Evolutionary conservation across 1,284 basidiomycete species (phyloP).

Genomic region (Coniophora puteana): DNA sequence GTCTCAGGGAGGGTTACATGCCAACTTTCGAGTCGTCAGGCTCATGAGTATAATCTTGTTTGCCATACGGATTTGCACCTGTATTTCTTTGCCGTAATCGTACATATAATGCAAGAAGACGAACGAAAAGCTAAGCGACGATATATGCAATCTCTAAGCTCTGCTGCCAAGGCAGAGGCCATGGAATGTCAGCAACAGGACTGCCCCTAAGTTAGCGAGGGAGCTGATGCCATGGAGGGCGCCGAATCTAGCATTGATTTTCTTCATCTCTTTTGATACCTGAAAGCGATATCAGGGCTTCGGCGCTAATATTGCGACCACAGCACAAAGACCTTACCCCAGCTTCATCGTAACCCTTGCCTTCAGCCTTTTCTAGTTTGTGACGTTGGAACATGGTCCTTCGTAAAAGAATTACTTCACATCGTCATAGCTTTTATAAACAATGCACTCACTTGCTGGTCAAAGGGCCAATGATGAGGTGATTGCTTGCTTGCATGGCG

Average conservation of each 20-base stretch:
- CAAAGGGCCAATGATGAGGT: constrained; percentile 58
- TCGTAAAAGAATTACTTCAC: constrained; percentile 4
- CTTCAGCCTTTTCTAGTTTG: constrained; percentile 71
- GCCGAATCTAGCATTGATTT: constrained; percentile 61
- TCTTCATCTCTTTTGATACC: constrained; percentile 69
- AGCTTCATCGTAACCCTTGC: constrained; percentile 60
- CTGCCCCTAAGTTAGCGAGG: constrained; percentile 57
- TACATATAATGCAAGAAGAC: too few species aligned
- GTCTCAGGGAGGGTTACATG: constrained; percentile 82
- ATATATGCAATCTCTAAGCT: constrained; percentile 22
- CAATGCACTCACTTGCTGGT: constrained; percentile 55
- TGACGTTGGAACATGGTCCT: constrained; percentile 74
- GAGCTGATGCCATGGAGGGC: constrained; percentile 67
- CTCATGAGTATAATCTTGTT: constrained; percentile 41
- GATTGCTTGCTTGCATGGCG: constrained; percentile 51
- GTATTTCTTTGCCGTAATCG: too few species aligned
- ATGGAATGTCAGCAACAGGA: constrained; percentile 65
- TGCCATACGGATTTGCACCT: neutral
- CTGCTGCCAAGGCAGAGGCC: constrained; percentile 67
- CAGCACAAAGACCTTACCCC: constrained; percentile 39
- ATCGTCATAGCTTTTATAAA: constrained; percentile 1
- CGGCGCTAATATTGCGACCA: neutral
- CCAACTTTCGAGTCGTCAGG: constrained; percentile 74
- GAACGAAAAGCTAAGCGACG: neutral
- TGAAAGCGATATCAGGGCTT: constrained; percentile 23